A percentile compares a stretch with the other conserved stretches of the same genome.
phyloP scores from a whole-genome alignment of 441 rosid species.

The Brassica hybrid region DNA sequence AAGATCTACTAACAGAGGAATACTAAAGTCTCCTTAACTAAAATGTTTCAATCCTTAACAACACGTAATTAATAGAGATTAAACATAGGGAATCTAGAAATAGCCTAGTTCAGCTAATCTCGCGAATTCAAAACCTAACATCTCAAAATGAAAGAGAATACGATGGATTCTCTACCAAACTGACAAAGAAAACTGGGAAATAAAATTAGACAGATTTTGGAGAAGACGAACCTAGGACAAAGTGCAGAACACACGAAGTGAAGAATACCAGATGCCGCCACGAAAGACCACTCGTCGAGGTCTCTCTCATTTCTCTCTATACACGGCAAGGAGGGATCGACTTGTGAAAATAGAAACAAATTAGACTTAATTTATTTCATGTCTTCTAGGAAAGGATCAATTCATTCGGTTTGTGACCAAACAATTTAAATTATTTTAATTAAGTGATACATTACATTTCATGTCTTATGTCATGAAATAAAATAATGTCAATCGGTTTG shows the following conservation, averaged over 20 bases:
- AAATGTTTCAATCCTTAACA: not conserved
- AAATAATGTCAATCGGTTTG: not conserved
- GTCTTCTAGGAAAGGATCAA: not conserved
- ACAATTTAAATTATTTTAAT: not conserved
- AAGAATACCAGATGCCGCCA: not conserved
- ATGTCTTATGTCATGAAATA: too few species aligned
- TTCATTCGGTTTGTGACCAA: not conserved
- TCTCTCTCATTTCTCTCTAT: not conserved
- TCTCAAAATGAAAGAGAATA: too few species aligned
- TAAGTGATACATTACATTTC: too few species aligned
- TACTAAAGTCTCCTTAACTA: not conserved
- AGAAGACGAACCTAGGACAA: not conserved
- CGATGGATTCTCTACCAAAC: not conserved
- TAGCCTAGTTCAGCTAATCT: not conserved
- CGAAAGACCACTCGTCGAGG: not conserved
- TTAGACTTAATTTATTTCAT: not conserved
- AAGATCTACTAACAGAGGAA: not conserved
- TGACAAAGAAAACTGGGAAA: not conserved
- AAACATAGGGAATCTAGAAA: not conserved
- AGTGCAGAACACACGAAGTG: not conserved
- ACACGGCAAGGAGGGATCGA: not conserved
- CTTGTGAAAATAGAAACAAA: not conserved
- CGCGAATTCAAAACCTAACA: not conserved
- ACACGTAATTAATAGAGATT: not conserved
- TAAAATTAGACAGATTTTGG: not conserved